Evolutionary conservation across 164 flowering plant species (phyloP).

Genomic region (Cinnamomum chago): DNA sequence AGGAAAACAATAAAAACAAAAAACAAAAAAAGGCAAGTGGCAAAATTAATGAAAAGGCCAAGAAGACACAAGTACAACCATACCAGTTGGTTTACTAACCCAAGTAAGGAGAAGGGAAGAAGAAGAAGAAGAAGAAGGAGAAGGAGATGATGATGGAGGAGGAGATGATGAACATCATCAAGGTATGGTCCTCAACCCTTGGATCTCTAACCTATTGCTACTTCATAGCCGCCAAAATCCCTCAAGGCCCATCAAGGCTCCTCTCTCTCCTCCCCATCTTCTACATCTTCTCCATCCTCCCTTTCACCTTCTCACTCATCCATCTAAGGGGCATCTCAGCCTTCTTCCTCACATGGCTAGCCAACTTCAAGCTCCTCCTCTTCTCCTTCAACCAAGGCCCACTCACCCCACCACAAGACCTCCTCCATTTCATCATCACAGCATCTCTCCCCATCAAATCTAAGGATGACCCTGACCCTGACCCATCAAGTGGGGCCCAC

Average conservation of each 20-base stretch:
- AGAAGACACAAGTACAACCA: too few relatives aligned
- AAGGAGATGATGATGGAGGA: slow-evolving; percentile 14
- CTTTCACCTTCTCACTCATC: slow-evolving; percentile 30
- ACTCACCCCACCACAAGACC: neutral
- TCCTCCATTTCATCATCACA: slow-evolving; percentile 11
- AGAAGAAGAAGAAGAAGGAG: neutral
- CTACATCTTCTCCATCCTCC: slow-evolving; percentile 38
- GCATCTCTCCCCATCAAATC: slow-evolving; percentile 23
- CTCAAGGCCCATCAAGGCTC: slow-evolving; percentile 35
- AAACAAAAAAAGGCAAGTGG: neutral
- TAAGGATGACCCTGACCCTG: neutral
- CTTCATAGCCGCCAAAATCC: slow-evolving; percentile 18
- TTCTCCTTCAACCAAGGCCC: slow-evolving; percentile 22
- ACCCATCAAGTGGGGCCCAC: neutral
- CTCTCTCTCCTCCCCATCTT: slow-evolving; percentile 36
- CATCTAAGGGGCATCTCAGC: slow-evolving; percentile 27
- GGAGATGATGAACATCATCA: slow-evolving; percentile 34
- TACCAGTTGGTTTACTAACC: too few relatives aligned
- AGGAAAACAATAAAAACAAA: too few relatives aligned
- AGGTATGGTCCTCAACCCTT: slow-evolving; percentile 31
- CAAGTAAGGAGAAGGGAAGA: neutral
- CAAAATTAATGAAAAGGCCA: neutral
- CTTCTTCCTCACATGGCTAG: slow-evolving; percentile 54
- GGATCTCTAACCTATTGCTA: slow-evolving; percentile 39
- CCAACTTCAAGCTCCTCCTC: slow-evolving; percentile 38